Base-by-base conservation (phyloP, 129 eudicot species). In the Centrapalus pauciflorus region DNA sequence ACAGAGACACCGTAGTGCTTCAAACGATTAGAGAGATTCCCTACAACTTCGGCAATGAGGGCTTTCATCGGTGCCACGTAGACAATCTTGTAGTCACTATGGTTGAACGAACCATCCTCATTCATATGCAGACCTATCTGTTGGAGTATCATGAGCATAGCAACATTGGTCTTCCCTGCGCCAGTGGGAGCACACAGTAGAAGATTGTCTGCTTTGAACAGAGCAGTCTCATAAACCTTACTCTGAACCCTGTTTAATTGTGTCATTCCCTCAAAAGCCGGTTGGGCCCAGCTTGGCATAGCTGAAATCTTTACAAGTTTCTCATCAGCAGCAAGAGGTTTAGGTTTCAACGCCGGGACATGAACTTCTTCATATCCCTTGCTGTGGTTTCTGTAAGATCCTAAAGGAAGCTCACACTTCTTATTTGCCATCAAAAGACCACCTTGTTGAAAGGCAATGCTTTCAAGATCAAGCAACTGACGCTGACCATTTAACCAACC, bases 41-140 rank as follows among this genome's bases (percentile, higher is more conserved):
- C 98, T 7, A 92, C 98, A 14, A 92, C 90, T 77, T 92, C 98
- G 21, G 95, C 96, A 35, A 93, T 96, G 49, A 93, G 92, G 19
- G 96, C 98, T 66, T 88, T 93, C 96, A 89, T 93, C 41, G 99
- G 96, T 33, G 96, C 99, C 76, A 93, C 96, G 66, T 93, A 93
- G 45, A 93, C 96, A 55, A 93, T 89, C 82, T 89, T 93, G 81
- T 85, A 89, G 67, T 86, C 80, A 61, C 73, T 81, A 61, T 81
- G 98, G 68, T 86, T 84, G 32, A 83, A 79, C 2, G 96, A 65
- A 26, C 92, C 89, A 62, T 88, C 96, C 17, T 69, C 90, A 41
- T 84, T 84, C 86, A 74, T 85, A 62, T 92, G 79, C 80, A 88
- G 29, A 1, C 87, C 96, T 26, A 93, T 61, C 79, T 93, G 99